Evolutionary conservation across 2,329 filamentous ascomycete species (phyloP), one percentile per base, ranked within the genome.

Genomic region (Trichothecium sympodiale): DNA sequence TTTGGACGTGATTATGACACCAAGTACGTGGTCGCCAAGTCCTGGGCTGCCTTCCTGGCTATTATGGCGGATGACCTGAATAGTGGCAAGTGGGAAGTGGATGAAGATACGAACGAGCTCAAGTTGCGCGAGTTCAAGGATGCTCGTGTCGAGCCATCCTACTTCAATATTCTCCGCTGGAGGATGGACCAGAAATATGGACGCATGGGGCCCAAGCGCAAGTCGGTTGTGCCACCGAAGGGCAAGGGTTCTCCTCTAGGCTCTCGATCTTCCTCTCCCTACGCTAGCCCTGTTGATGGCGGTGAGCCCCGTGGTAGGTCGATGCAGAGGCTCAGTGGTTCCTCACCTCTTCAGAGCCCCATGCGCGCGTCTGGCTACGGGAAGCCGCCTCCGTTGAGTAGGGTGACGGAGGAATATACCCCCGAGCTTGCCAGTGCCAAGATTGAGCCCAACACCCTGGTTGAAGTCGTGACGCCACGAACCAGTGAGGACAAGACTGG

Each of bases 1-100:
- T 95, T 94, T 56, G 91, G 91, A 34, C 85, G 91, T 41, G 91
- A 98, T 62, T 98, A 94, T 60, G 91, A 98, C 55, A 94, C 85
- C 60, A 98, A 98, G 64, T 98, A 94, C 54, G 91, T 98, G 6
- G 74, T 98, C 38, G 84, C 91, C 20, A 78, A 84, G 41, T 96
- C 89, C 1, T 98, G 91, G 91, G 76, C 79, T 13, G 74, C 81
- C 8, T 88, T 98, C 53, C 62, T 98, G 15, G 87, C 87, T 34
- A 74, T 79, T 23, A 74, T 95, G 6, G 87, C 91, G 20, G 91
- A 98, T 52, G 91, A 98, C 52, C 66, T 98, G 49, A 77, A 74
- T 62, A 91, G 84, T 46, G 83, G 85, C 43, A 93, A 94, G 59
- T 88, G 86, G 68, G 83, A 77, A 49, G 83, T 98, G 36, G 88